A percentile compares a stretch with the other conserved stretches of the same genome.
phyloP scores from a whole-genome alignment of 306 rosid species.

The Phaseolus lunatus region DNA sequence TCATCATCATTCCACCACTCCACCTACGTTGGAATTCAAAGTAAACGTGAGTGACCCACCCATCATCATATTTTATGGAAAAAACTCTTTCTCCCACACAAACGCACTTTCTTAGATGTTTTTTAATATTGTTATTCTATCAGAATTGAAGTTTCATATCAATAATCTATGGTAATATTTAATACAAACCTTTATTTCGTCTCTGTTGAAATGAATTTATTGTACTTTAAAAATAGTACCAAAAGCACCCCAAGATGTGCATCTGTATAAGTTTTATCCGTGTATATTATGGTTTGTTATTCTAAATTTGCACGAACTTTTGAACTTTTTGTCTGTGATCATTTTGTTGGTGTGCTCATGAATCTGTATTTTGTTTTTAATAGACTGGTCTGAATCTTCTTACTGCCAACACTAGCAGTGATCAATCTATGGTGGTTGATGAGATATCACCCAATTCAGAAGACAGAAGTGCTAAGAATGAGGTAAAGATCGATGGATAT shows the following conservation, averaged over 20 bases:
- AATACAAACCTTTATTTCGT: background rate
- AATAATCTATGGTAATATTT: background rate
- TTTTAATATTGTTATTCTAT: background rate
- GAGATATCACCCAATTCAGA: constrained; percentile 51
- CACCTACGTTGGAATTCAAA: constrained; percentile 49
- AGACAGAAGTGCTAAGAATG: constrained; percentile 54
- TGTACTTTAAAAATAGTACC: background rate
- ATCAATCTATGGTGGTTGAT: constrained; percentile 68
- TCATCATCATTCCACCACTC: constrained; percentile 27
- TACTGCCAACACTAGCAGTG: constrained; percentile 65
- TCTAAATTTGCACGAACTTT: background rate
- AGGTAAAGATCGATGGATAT: constrained; percentile 52
- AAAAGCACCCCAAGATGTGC: background rate
- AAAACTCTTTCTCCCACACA: background rate
- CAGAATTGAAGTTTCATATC: background rate
- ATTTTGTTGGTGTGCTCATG: background rate
- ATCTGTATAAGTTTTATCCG: background rate
- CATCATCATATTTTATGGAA: background rate
- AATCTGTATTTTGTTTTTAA: background rate
- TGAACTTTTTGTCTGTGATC: background rate
- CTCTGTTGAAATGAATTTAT: background rate
- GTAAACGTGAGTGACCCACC: constrained; percentile 61
- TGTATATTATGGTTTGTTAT: background rate
- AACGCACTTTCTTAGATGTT: background rate
- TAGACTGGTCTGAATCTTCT: constrained; percentile 85